Evolutionary conservation across 306 rosid genomes (phyloP), one percentile per base, ranked within the genome.

Genomic region (Cicer pinnatifidum): DNA sequence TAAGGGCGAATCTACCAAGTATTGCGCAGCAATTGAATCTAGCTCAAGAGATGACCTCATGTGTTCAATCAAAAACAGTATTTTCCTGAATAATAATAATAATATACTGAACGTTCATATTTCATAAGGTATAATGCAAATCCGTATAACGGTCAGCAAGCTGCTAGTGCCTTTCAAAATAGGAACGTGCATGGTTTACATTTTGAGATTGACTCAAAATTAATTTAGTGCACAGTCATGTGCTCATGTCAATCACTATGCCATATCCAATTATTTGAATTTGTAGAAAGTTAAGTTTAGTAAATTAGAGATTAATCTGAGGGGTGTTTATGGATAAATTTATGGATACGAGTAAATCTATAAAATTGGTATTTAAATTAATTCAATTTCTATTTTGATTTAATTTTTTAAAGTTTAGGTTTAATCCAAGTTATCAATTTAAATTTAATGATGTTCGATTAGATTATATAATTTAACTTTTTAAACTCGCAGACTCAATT

Each of bases 1-100:
- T 87, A 77, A 84, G 68, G 52, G 19, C 77, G 91, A 88, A 88
- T 87, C 96, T 88, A 84, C 87, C 82, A 84, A 73, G 89, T 84
- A 76, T 84, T 84, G 78, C 78, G 60, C 84, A 84, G 76, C 81
- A 82, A 71, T 79, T 74, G 89, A 84, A 87, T 82, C 81, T 68
- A 68, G 38, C 35, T 80, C 84, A 54, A 73, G 58, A 76, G 72
- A 78, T 82, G 84, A 82, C 87, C 81, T 77, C 84, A 79, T 35
- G 66, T 67, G 67, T 57, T 73, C 64, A 75, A 66, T 58, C 56
- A 17, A 60, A 53, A 39, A 54, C 6, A 8, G 43, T 54, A 39
- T 59, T 15, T 56, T 13, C 57, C 53, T 65, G 41, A 51, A 39
- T 66, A 41, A 68, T 41, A 68, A 37, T 58, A 43, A 50, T 16